Percentiles rank a stretch among this genome's conserved stretches.
These are phyloP conservation scores for thale cress (Arabidopsis thaliana) DNA, from an alignment of 345 rosid species.

Conservation along the genomic window TAIR10.1 NC_003071.7:15971001-15971500, in stretches of 20 bases:
- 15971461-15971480: not conserved
- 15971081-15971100: conserved; percentile 1
- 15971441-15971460: not conserved
- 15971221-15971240: conserved; percentile 4
- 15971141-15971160: not conserved
- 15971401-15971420: not conserved
- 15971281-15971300: conserved; percentile 9
- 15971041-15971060: conserved; percentile 36
- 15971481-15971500: not conserved
- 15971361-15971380: not conserved
- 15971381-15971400: not conserved
- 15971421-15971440: not conserved
- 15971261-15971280: conserved; percentile 1
- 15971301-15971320: conserved; percentile 29
- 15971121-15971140: not conserved
- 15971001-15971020: conserved; percentile 45
- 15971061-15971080: conserved; percentile 11
- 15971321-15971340: conserved; percentile 27
- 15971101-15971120: conserved; percentile 19
- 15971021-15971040: conserved; percentile 47
- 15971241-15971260: not conserved
- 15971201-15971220: conserved; percentile 9
- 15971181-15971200: not conserved
- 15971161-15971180: conserved; percentile 10
- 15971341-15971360: conserved; percentile 3